These are phyloP conservation scores for Jacaranda mimosifolia DNA, from an alignment of 257 asterid genomes.

Conservation along the genomic window DNA sequence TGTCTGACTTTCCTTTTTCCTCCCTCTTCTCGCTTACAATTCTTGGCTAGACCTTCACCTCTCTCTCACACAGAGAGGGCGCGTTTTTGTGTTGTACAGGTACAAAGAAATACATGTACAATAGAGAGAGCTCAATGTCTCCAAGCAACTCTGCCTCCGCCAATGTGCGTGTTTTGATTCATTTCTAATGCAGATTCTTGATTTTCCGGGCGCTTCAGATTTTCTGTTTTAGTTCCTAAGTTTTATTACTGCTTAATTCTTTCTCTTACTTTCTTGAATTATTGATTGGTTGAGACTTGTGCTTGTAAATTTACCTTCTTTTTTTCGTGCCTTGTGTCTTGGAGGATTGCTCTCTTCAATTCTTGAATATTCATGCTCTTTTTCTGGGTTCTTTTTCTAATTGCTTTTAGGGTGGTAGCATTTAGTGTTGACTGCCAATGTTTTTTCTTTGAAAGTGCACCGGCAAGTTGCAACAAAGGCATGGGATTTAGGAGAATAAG, in stretches of 20 bases:
- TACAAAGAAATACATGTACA: constrained; percentile 21
- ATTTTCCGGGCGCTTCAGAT: not conserved
- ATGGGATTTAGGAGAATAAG: not conserved
- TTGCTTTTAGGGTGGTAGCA: not conserved
- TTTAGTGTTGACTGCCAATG: not conserved
- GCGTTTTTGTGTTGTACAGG: constrained; percentile 1
- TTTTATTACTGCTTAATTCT: constrained; percentile 3
- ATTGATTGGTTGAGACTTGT: not conserved
- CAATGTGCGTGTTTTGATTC: constrained; percentile 40
- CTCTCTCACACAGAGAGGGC: constrained; percentile 12
- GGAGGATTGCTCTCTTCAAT: not conserved
- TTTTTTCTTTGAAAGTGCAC: not conserved
- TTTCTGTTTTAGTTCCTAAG: constrained; percentile 8
- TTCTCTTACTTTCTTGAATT: not conserved
- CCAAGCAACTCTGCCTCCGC: constrained; percentile 46
- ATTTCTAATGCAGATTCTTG: not conserved
- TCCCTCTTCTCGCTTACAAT: no score
- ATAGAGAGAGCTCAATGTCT: constrained; percentile 48
- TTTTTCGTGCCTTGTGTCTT: constrained; percentile 1
- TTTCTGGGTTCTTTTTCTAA: not conserved
- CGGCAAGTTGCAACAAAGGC: not conserved
- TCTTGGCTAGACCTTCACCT: constrained; percentile 17
- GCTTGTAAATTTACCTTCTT: not conserved
- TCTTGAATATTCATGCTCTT: not conserved
- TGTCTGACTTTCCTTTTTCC: not conserved